Conservation (phyloP, 2,329 filamentous ascomycete genomes). For the Scopulariopsis brevicaulis region DNA sequence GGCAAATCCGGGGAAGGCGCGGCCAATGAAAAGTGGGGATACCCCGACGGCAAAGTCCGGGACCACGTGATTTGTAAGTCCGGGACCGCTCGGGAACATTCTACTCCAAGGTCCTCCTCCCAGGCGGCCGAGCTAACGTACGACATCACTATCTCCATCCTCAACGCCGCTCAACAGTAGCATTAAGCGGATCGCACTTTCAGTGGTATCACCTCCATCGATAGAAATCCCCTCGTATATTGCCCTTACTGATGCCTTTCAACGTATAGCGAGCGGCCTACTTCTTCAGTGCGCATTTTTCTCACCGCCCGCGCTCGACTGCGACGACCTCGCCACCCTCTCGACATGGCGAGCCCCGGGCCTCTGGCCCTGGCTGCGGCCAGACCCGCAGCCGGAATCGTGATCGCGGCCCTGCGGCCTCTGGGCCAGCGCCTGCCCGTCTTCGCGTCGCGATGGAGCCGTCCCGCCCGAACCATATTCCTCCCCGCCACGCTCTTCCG, state of each 20-base stretch:
- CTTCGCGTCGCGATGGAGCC: background rate
- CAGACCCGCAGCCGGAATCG: background rate
- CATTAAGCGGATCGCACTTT: background rate
- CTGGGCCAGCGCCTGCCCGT: slow-evolving; percentile 1
- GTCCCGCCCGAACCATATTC: background rate
- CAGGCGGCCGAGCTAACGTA: background rate
- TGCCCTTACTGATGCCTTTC: background rate
- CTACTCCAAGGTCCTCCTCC: background rate
- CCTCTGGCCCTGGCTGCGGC: slow-evolving; percentile 3
- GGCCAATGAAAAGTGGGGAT: background rate
- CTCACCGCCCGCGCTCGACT: background rate
- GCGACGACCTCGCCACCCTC: background rate
- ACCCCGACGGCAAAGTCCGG: background rate
- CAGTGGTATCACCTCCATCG: background rate
- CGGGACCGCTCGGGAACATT: background rate
- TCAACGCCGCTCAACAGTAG: background rate
- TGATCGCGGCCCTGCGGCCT: background rate
- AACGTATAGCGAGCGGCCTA: background rate
- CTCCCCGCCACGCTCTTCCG: slow-evolving; percentile 15
- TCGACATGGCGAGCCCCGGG: slow-evolving; percentile 4
- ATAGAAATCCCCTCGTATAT: background rate
- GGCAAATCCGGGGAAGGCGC: background rate
- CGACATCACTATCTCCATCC: background rate
- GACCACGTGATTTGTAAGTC: background rate
- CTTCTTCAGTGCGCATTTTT: background rate